phyloP scores from a whole-genome alignment of 1,284 basidiomycete genomes.

The Microbotryum silenes-acaulis region DNA sequence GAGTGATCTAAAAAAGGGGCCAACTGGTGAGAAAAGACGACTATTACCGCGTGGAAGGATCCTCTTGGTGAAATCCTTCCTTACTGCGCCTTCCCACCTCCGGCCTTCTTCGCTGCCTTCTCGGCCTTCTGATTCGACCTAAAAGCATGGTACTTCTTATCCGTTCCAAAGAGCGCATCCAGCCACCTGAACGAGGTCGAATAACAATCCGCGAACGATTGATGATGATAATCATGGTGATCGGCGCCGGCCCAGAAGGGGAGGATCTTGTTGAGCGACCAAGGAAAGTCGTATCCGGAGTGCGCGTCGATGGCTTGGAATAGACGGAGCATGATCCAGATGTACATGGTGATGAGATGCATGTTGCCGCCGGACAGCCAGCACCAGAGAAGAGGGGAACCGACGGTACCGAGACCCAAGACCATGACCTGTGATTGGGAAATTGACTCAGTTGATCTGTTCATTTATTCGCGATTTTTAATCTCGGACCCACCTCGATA shows the following conservation, averaged over 20 bases:
- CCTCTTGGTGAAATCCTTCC: not conserved
- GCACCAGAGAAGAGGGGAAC: conserved; percentile 73
- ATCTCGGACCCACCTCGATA: conserved; percentile 46
- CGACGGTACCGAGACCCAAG: conserved; percentile 29
- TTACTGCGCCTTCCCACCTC: conserved; percentile 19
- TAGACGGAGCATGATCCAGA: conserved; percentile 87
- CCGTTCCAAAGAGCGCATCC: conserved; percentile 34
- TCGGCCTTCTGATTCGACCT: conserved; percentile 19
- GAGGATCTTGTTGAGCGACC: conserved; percentile 88
- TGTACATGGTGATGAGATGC: conserved; percentile 76
- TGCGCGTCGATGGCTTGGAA: conserved; percentile 98
- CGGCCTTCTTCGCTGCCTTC: conserved; percentile 13
- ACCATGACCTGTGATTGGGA: not conserved
- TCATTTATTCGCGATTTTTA: conserved; percentile 35
- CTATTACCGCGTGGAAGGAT: too few species aligned
- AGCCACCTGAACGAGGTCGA: conserved; percentile 33
- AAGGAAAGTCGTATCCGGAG: conserved; percentile 90
- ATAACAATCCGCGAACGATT: conserved; percentile 35
- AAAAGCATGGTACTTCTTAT: conserved; percentile 35
- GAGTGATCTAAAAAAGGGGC: too few species aligned
- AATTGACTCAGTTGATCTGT: not conserved
- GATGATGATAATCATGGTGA: conserved; percentile 50
- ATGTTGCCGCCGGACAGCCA: conserved; percentile 55
- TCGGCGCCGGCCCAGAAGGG: conserved; percentile 99
- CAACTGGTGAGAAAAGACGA: too few species aligned